phyloP scores from a whole-genome alignment of 1,284 basidiomycete species.

The Melampsora americana region DNA sequence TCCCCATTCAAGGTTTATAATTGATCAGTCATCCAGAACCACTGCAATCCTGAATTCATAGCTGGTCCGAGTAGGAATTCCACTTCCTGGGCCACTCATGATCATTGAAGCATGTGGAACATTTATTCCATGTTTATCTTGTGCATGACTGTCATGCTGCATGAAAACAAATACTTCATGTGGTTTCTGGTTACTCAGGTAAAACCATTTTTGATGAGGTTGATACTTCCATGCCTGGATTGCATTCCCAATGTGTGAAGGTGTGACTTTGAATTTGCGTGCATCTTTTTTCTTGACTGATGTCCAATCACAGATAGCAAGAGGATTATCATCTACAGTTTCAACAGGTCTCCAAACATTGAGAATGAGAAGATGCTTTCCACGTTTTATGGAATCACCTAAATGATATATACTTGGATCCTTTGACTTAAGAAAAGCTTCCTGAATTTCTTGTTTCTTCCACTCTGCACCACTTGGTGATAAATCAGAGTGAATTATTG shows the following conservation, averaged over 20 bases:
- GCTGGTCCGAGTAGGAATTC: not conserved
- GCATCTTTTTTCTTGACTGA: not conserved
- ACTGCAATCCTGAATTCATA: not conserved
- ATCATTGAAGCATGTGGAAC: conserved; percentile 1
- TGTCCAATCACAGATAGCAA: not conserved
- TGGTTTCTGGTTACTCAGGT: not conserved
- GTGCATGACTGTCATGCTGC: not conserved
- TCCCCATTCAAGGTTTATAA: too few species aligned
- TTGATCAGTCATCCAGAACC: not conserved
- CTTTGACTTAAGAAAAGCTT: too few species aligned
- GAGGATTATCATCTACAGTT: not conserved
- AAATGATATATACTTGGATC: not conserved
- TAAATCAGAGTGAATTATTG: too few species aligned
- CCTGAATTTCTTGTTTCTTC: too few species aligned
- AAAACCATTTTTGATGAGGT: not conserved
- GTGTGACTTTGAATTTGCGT: not conserved
- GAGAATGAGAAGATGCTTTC: not conserved
- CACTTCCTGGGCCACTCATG: not conserved
- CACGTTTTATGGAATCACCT: not conserved
- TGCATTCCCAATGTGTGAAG: not conserved
- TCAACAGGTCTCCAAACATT: not conserved
- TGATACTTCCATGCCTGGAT: not conserved
- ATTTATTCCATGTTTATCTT: not conserved
- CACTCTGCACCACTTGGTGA: too few species aligned
- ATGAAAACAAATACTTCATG: not conserved